Evolutionary conservation across 345 rosid genomes (phyloP), one percentile per base, ranked within the genome.

Genomic region (Heritiera fomes): DNA sequence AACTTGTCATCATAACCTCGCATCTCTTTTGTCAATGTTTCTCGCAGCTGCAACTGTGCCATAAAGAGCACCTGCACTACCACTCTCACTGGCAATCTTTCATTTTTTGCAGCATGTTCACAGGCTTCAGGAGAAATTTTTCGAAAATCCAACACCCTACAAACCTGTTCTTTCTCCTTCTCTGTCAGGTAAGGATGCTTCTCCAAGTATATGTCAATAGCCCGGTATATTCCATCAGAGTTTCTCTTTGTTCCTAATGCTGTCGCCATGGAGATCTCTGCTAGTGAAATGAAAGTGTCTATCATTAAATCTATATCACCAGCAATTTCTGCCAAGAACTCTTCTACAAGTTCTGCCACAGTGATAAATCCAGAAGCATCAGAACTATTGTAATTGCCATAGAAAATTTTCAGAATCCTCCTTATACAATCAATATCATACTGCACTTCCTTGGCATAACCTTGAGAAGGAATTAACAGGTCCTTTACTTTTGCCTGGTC

Each of bases 191-290:
- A 81, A 59, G 78, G 76, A 76, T 92, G 97, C 74, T 81, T 88
- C 66, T 91, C 91, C 67, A 95, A 77, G 90, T 90, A 95, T 46
- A 83, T 79, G 80, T 95, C 91, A 2, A 93, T 82, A 0, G 94
- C 99, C 61, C 83, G 84, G 87, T 93, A 95, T 62, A 91, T 82
- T 74, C 94, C 94, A 79, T 95, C 91, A 0, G 87, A 88, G 65
- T 81, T 91, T 17, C 78, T 82, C 41, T 85, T 73, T 3, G 81
- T 75, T 15, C 88, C 96, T 7, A 79, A 53, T 6, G 93, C 88
- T 56, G 81, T 86, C 52, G 90, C 84, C 64, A 65, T 78, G 9
- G 93, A 84, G 84, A 86, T 86, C 77, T 93, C 90, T 1, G 89
- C 91, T 7, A 92, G 69, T 5, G 80, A 75, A 65, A 85, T 78